Base-by-base conservation (phyloP, 768 basidiomycete species). In the Lactarius evosmus region DNA sequence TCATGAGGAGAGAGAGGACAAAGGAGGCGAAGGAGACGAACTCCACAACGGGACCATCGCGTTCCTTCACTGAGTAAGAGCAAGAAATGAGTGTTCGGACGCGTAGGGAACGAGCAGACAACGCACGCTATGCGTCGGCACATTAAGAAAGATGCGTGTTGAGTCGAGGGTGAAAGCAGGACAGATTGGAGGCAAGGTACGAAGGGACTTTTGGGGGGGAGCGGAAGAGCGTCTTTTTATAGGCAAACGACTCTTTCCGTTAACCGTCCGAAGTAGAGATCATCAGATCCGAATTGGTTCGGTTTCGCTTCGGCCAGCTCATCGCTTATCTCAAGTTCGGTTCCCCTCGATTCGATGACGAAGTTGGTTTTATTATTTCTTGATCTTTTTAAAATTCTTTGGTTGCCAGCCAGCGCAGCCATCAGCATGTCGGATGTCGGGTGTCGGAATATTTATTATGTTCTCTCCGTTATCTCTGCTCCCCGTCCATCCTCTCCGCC, bases 111-210 rank as follows among this genome's bases (percentile, higher is more conserved):
- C 19, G 29, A 22, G 19, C 40, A 55, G 25, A 58, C 12, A 32
- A 82, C 88, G 70, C 77, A 91, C 89, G 89, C 86, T 74, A 90
- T 79, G 75, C 84, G 84, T 78, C 78, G 83, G 73, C 89, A 91
- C 89, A 91, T 91, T 66, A 40, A 12, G 34, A 36, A 16, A 11
- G 32, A 9, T 33, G 27, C 29, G 49, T 44, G n/a, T 51, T 54
- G 55, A 32, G 36, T 30, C 5, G 36, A 33, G 30, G 61, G 27
- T 33, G 52, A 17, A 12, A n/a, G 32, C 4, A 19, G 33, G n/a
- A 17, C 14, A 22, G n/a, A 51, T 25, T 41, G 25, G 32, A 41
- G 61, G 36, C 64, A 57, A 66, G 51, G 55, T 25, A 66, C 44
- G 46, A 22, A 53, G 12, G 36, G 53, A 19, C 7, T n/a, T 54